Base-by-base conservation (phyloP, 192 early-diverging fungal genomes). In the Spizellomyces sp. region DNA sequence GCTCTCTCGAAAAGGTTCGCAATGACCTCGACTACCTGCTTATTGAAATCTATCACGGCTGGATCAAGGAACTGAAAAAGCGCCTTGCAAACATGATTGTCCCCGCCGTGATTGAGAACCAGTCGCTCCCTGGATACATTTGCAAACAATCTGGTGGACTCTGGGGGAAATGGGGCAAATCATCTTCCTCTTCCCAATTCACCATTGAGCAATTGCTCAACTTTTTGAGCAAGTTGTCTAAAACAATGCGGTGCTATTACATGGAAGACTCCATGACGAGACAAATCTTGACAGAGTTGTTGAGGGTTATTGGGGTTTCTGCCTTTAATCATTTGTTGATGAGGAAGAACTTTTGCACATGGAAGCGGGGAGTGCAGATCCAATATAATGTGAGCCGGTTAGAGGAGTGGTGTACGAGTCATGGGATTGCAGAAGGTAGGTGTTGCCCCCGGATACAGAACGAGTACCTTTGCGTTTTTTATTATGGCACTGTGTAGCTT, bases 291-390 rank as follows among this genome's bases (percentile, higher is more conserved):
- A 95, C 93, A 0, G 98, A 99, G 86, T 76, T 99, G 46, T 82
- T 99, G 56, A 91, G 95, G 67, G 89, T 96, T n/a, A 91, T 98
- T 73, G 96, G 98, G 58, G 93, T 95, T 2, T 90, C 90, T 2
- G 91, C 95, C 1, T 98, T 98, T 75, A 99, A 99, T 84, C 94
- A 98, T 80, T 79, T 99, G 67, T 87, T 99, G 68, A 98, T 97
- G 91, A 87, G 98, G 55, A 92, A 95, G 64, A 98, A 97, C 85
- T 99, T 98, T 70, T 97, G 94, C 84, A 97, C 98, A 22, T 98
- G 96, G 95, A 98, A 99, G 81, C 91, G 98, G 74, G 95, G 89
- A 27, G 95, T 96, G 87, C 98, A 99, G 86, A 96, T 99, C 73
- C 96, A 98, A 83, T 99, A 97, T 84, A 99, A 99, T 67, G 90